Percentiles rank a stretch among this genome's conserved stretches.
phyloP scores from a whole-genome alignment of 2,329 filamentous ascomycete species.

The Botrytis byssoidea region DNA sequence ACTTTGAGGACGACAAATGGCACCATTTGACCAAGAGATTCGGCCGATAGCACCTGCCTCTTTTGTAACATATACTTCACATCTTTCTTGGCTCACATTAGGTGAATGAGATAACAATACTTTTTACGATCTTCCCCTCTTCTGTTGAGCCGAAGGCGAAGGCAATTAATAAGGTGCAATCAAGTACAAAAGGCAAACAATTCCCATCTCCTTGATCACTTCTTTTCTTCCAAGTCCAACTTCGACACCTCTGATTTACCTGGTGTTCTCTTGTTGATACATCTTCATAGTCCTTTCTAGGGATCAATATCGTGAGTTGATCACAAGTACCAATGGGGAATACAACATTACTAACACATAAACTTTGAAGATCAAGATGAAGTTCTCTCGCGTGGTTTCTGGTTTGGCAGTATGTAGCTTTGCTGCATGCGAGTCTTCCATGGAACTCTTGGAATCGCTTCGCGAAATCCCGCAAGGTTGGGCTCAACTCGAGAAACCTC shows the following conservation, averaged over 20 bases:
- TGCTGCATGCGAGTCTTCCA: conserved; percentile 17
- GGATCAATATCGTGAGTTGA: conserved; percentile 8
- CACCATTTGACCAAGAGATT: conserved; percentile 6
- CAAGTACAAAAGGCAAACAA: neutral
- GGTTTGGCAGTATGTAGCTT: conserved; percentile 16
- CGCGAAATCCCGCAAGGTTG: conserved; percentile 30
- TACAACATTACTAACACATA: neutral
- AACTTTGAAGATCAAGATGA: conserved; percentile 15
- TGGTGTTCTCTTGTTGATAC: neutral
- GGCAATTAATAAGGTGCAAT: neutral
- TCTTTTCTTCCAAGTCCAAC: neutral
- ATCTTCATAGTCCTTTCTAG: neutral
- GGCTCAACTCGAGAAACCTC: conserved; percentile 27
- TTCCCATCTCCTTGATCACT: neutral
- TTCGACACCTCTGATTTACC: neutral
- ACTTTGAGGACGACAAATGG: neutral
- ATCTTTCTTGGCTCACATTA: conserved; percentile 10
- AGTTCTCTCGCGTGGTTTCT: conserved; percentile 13
- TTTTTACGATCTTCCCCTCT: neutral
- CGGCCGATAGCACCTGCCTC: conserved; percentile 12
- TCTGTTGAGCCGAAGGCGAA: neutral
- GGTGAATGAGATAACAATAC: conserved; percentile 3
- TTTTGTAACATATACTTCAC: conserved; percentile 6
- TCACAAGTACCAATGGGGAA: neutral
- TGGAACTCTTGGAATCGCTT: conserved; percentile 31